phyloP scores from a whole-genome alignment of 768 basidiomycete genomes.

The Coprinopsis strossmayeri region DNA sequence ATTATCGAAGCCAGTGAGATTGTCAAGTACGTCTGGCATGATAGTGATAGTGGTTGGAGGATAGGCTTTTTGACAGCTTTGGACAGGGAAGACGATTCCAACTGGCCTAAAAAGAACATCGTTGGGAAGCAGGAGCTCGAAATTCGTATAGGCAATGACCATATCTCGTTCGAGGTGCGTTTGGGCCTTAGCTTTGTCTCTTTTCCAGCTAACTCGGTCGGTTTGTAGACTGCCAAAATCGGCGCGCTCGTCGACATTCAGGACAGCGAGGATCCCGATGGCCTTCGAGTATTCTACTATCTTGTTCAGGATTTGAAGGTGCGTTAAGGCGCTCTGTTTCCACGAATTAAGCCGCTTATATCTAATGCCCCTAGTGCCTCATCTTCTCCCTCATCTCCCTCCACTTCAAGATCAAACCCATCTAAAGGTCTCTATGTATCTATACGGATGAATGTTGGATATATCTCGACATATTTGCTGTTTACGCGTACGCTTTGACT shows the following conservation, averaged over 20 bases:
- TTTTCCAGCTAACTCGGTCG: too few species aligned
- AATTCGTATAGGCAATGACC: conserved; percentile 88
- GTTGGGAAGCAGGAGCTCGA: conserved; percentile 98
- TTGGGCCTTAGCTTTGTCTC: too few species aligned
- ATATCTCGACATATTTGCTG: conserved; percentile 3
- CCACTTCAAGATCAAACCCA: conserved; percentile 99
- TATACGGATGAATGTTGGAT: conserved; percentile 10
- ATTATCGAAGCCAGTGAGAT: conserved; percentile 93
- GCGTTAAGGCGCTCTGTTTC: conserved; percentile 13
- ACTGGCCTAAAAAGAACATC: conserved; percentile 99
- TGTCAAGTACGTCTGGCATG: conserved; percentile 59
- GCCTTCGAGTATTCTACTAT: conserved; percentile 96
- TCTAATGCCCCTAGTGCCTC: conserved; percentile 61
- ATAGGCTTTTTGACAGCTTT: not conserved
- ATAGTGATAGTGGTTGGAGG: not conserved
- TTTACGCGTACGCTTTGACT: conserved; percentile 7
- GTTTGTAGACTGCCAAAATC: conserved; percentile 87
- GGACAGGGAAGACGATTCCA: conserved; percentile 90
- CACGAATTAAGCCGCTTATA: not conserved
- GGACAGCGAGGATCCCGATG: conserved; percentile 96
- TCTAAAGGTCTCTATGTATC: conserved; percentile 34
- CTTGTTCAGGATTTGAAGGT: conserved; percentile 97
- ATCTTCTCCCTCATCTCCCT: conserved; percentile 97
- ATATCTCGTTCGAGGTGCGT: conserved; percentile 94
- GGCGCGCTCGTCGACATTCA: conserved; percentile 95